Evolutionary conservation across 192 early-diverging fungal species (phyloP).

Genomic region (Gaertneriomyces semiglobifer): DNA sequence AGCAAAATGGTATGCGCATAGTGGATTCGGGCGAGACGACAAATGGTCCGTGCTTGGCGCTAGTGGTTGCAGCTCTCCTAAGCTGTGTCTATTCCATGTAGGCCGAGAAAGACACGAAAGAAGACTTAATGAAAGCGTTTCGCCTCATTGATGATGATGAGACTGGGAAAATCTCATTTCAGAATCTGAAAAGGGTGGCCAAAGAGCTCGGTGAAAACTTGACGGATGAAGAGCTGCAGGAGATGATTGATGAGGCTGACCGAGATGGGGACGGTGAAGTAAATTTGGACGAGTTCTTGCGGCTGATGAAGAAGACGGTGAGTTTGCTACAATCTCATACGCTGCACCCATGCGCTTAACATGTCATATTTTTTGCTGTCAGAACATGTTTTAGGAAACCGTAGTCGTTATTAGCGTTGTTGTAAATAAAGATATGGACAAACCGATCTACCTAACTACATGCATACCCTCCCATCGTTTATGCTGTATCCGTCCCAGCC

Average conservation of each 20-base stretch:
- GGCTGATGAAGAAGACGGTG: conserved; percentile 55
- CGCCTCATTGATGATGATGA: conserved; percentile 73
- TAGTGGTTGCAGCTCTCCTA: not conserved
- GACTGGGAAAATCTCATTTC: conserved; percentile 70
- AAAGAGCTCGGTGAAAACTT: conserved; percentile 70
- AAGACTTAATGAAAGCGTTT: conserved; percentile 75
- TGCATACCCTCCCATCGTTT: too few species aligned
- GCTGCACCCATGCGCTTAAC: too few species aligned
- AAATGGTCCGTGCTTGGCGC: not conserved
- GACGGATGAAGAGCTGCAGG: conserved; percentile 66
- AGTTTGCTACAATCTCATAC: not conserved
- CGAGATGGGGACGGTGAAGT: conserved; percentile 63
- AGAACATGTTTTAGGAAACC: too few species aligned
- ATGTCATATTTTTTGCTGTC: too few species aligned
- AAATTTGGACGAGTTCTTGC: conserved; percentile 56
- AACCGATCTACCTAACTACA: too few species aligned
- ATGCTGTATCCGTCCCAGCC: too few species aligned
- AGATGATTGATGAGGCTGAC: conserved; percentile 79
- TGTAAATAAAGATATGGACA: too few species aligned
- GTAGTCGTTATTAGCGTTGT: too few species aligned
- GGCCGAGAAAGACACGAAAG: conserved; percentile 62
- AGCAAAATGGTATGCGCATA: conserved; percentile 57
- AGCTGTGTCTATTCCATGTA: conserved; percentile 26
- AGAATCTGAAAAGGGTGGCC: conserved; percentile 65
- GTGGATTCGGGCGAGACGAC: not conserved